These are phyloP conservation scores for Coleophoma eucalyptorum DNA, from an alignment of 2,329 filamentous ascomycete genomes.

Conservation along the genomic window DNA sequence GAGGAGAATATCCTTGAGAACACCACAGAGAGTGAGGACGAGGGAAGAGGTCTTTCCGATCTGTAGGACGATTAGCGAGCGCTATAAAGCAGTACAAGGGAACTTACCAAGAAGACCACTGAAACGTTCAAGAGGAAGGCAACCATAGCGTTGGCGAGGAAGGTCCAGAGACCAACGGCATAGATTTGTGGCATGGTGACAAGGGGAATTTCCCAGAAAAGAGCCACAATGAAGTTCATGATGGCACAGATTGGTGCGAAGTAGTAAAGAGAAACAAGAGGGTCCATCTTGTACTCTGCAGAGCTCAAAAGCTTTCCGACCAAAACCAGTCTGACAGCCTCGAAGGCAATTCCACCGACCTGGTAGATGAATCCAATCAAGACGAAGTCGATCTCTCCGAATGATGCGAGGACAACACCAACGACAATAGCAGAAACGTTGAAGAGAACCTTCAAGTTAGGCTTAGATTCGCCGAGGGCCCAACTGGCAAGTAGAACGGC, in stretches of 20 bases:
- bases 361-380: slow-evolving; percentile 77
- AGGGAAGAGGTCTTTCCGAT: slow-evolving; percentile 87
- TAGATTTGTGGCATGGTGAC: slow-evolving; percentile 68
- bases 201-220: slow-evolving; percentile 70
- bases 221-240: slow-evolving; percentile 73
- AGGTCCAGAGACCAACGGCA: slow-evolving; percentile 67
- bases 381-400: slow-evolving; percentile 94
- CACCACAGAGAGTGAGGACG: slow-evolving; percentile 81
- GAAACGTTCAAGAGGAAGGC: slow-evolving; percentile 83
- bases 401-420: slow-evolving; percentile 89
- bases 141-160: slow-evolving; percentile 72
- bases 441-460: slow-evolving; percentile 80
- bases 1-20: slow-evolving; percentile 84
- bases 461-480: slow-evolving; percentile 71
- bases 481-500: slow-evolving; percentile 88
- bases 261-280: slow-evolving; percentile 84
- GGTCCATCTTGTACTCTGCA: slow-evolving; percentile 88
- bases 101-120: slow-evolving; percentile 77
- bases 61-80: slow-evolving; percentile 36
- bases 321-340: slow-evolving; percentile 80
- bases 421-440: slow-evolving; percentile 95
- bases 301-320: slow-evolving; percentile 79
- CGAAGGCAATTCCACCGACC: slow-evolving; percentile 73
- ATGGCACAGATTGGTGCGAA: slow-evolving; percentile 79
- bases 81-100: slow-evolving; percentile 1